These are phyloP conservation scores for Aspergillus melleus DNA, from an alignment of 2,329 filamentous ascomycete species.

Conservation along the genomic window DNA sequence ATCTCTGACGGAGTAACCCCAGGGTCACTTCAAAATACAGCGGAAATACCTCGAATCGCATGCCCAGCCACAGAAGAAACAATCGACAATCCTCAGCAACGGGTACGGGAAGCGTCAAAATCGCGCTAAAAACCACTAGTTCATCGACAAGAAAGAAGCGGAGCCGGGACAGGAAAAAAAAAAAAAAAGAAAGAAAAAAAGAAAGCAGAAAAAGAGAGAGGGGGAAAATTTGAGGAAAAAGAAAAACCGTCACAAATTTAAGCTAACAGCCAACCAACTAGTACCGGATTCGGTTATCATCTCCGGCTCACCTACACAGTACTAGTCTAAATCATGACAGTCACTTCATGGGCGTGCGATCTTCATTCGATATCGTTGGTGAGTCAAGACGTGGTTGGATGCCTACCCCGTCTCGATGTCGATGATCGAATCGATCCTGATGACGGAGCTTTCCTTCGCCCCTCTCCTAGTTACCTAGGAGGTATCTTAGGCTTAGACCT, in stretches of 20 bases:
- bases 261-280: not conserved
- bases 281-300: slow-evolving; percentile 5
- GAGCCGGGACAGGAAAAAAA: not conserved
- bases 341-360: not conserved
- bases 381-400: not conserved
- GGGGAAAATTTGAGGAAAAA: too few relatives aligned
- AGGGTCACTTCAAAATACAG: not conserved
- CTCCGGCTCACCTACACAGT: not conserved
- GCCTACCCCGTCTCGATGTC: not conserved
- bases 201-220: too few relatives aligned
- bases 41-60: not conserved
- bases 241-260: not conserved
- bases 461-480: too few relatives aligned
- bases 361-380: not conserved
- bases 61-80: not conserved
- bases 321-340: not conserved
- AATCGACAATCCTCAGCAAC: not conserved
- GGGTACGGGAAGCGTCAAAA: not conserved
- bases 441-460: not conserved
- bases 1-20: not conserved
- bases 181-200: not conserved
- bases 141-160: not conserved
- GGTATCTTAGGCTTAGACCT: too few relatives aligned
- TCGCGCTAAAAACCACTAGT: not conserved
- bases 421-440: not conserved